Percentiles rank a stretch among this genome's conserved stretches.
phyloP scores from a whole-genome alignment of 2,329 filamentous ascomycete genomes.

The Didymella sp. region DNA sequence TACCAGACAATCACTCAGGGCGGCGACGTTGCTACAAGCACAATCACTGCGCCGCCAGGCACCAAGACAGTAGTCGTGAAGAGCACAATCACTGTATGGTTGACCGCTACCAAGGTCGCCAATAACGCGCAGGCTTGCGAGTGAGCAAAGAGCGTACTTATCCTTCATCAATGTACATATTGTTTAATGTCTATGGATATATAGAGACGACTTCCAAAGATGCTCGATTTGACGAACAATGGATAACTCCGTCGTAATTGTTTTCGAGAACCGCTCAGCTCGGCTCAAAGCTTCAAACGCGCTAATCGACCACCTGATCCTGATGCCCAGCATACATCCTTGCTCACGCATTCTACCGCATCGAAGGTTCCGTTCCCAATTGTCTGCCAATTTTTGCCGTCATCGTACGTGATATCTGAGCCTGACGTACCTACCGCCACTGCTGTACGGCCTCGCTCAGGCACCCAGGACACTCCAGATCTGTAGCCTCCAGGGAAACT shows the following conservation, averaged over 20 bases:
- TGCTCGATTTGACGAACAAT: not conserved
- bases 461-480: constrained; percentile 37
- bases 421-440: constrained; percentile 40
- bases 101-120: constrained; percentile 20
- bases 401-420: constrained; percentile 38
- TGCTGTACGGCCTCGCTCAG: constrained; percentile 21
- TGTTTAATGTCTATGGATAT: not conserved
- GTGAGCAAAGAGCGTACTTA: not conserved
- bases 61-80: constrained; percentile 25
- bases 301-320: constrained; percentile 35
- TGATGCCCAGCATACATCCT: constrained; percentile 35
- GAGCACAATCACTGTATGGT: constrained; percentile 20
- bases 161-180: not conserved
- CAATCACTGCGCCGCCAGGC: constrained; percentile 20
- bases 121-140: constrained; percentile 26
- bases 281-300: constrained; percentile 12
- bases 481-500: constrained; percentile 38
- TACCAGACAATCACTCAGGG: constrained; percentile 22
- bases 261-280: too few relatives aligned
- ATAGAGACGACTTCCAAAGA: not conserved
- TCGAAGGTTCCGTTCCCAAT: constrained; percentile 41
- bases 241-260: not conserved
- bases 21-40: constrained; percentile 18
- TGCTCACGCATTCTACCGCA: constrained; percentile 33
- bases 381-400: constrained; percentile 32